phyloP scores from a whole-genome alignment of 2,329 filamentous ascomycete species.

The Calonectria pteridis region DNA sequence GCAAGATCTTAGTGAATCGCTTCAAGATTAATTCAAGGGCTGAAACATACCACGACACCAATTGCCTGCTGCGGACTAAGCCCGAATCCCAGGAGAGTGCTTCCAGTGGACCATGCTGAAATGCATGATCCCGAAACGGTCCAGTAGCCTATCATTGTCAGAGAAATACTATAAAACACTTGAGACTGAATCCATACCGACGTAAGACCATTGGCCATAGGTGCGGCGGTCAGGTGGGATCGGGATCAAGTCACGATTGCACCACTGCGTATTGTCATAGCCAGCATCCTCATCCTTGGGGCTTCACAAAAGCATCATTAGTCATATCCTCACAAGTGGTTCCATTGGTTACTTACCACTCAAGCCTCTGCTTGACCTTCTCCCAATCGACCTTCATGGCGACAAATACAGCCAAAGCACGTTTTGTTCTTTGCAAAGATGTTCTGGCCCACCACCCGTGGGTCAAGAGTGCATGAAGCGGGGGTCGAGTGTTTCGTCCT shows the following conservation, averaged over 20 bases:
- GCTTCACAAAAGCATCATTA: constrained; percentile 20
- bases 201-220: constrained; percentile 41
- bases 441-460: constrained; percentile 1
- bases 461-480: constrained; percentile 18
- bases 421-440: constrained; percentile 9
- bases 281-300: constrained; percentile 44
- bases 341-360: constrained; percentile 20
- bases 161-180: not conserved
- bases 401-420: not conserved
- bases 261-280: constrained; percentile 49
- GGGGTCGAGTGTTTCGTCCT: constrained; percentile 11
- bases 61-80: constrained; percentile 45
- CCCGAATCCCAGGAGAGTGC: constrained; percentile 42
- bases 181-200: constrained; percentile 32
- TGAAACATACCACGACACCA: constrained; percentile 35
- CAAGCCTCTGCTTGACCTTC: constrained; percentile 27
- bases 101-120: constrained; percentile 43
- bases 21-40: not conserved
- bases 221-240: constrained; percentile 44
- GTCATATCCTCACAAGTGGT: not conserved
- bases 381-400: constrained; percentile 26
- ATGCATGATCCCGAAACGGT: constrained; percentile 40
- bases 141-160: constrained; percentile 34
- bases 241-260: constrained; percentile 49
- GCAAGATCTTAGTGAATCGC: not conserved